Percentiles rank a stretch among this genome's conserved stretches.
Evolutionary conservation across 2,329 filamentous ascomycete genomes (phyloP).

Genomic region (Xylariales sp.): DNA sequence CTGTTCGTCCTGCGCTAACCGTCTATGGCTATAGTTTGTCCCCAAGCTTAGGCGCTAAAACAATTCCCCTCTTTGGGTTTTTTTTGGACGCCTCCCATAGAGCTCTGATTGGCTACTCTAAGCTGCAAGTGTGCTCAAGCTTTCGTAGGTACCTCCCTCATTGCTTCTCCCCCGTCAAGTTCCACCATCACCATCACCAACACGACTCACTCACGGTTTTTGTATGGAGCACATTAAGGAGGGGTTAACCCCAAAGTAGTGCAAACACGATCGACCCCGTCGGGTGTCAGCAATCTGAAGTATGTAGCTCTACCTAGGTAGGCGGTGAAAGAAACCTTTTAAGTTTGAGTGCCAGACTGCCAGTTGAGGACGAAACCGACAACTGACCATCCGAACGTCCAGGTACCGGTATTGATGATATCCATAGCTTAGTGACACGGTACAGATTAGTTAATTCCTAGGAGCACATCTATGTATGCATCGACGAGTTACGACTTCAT

Average conservation of each 20-base stretch:
- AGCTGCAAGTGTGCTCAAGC: constrained; percentile 3
- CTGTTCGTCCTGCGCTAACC: neutral
- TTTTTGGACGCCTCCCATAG: neutral
- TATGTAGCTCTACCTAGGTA: neutral
- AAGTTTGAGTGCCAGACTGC: too few species aligned
- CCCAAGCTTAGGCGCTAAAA: neutral
- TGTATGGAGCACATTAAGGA: neutral
- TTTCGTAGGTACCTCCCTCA: too few species aligned
- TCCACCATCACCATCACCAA: too few species aligned
- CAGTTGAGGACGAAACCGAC: neutral
- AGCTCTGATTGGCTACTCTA: constrained; percentile 25
- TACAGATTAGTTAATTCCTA: neutral
- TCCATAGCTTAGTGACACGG: neutral
- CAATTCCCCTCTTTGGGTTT: constrained; percentile 23
- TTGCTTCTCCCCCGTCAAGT: too few species aligned
- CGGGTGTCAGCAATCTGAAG: neutral
- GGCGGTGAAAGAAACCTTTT: too few species aligned
- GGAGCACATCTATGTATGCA: too few species aligned
- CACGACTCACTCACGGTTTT: too few species aligned
- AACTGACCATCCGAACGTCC: too few species aligned
- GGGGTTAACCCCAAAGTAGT: neutral
- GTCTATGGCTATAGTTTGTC: constrained; percentile 8
- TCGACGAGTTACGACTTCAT: too few species aligned
- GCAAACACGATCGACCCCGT: neutral
- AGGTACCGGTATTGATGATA: neutral